Base-by-base conservation (phyloP, 2,329 filamentous ascomycete genomes). In the Madurella fahalii region DNA sequence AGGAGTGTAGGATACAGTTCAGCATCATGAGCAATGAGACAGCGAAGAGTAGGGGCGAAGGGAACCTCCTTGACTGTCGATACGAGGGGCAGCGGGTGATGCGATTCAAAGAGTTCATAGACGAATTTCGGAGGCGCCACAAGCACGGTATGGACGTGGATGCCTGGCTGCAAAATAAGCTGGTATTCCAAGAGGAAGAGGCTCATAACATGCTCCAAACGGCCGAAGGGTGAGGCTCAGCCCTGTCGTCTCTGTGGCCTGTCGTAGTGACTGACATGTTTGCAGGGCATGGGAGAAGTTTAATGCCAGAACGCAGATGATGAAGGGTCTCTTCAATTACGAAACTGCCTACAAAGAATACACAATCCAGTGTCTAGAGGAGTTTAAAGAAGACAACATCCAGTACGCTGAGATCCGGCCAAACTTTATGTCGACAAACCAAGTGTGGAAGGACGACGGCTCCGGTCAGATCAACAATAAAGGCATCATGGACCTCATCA, bases 271-370 rank as follows among this genome's bases (percentile, higher is more conserved):
- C 50, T 60, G 43, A 62, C 50, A 37, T 39, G 41, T 18, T 8
- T 39, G 8, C 53, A 56, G 54, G 1, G 58, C 46, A 50, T 84
- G 81, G 81, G 72, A 76, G 54, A 78, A 77, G 62, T 91, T 90
- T 68, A 87, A 88, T 59, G 77, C 79, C 47, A 77, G 84, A 4
- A 89, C 86, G 3, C 77, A 84, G 47, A 85, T 86, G 72, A 87
- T 89, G 78, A 89, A 89, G 64, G 86, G 86, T 0, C 72, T 89
- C 0, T 79, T 88, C 63, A 86, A 85, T 65, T 88, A 88, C 61
- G 78, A 83, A 64, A 75, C 73, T 3, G 83, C 84, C 3, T 88
- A 84, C 64, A 72, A 74, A 45, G 73, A 70, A 66, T 89, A 89
- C 61, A 86, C 84, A 2, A 71, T 73, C 9, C 66, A 72, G 2